phyloP scores from a whole-genome alignment of 2,329 filamentous ascomycete species.

The Pestalotiopsis sp. region DNA sequence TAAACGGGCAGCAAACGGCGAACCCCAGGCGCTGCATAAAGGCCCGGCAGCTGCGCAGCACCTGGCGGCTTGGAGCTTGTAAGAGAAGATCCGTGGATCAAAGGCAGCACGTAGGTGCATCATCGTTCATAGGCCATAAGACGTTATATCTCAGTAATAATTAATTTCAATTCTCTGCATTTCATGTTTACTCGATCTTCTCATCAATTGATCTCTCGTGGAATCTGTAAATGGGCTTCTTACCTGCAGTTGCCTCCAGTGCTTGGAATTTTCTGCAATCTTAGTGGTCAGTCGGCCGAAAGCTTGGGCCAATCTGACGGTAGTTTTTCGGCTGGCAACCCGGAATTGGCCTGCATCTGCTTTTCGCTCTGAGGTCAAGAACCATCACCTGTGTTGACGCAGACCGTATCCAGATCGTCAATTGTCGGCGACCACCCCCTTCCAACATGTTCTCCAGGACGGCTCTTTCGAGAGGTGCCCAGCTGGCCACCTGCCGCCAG shows the following conservation, averaged over 20 bases:
- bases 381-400: conserved; percentile 24
- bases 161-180: no score
- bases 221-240: neutral
- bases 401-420: conserved; percentile 40
- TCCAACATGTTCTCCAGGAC: conserved; percentile 64
- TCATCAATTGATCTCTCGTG: neutral
- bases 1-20: neutral
- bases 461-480: conserved; percentile 57
- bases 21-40: neutral
- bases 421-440: conserved; percentile 56
- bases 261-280: conserved; percentile 8
- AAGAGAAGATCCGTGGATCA: neutral
- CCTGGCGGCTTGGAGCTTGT: neutral
- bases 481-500: conserved; percentile 57
- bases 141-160: no score
- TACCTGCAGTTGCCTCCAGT: neutral
- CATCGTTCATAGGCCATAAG: no score
- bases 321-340: conserved; percentile 7
- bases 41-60: neutral
- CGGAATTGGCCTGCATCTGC: conserved; percentile 24
- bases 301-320: conserved; percentile 5
- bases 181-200: no score
- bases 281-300: neutral
- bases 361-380: conserved; percentile 28
- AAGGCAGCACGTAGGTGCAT: neutral